Percentiles rank a stretch among this genome's conserved stretches.
Conservation (phyloP, 2,329 filamentous ascomycete species). For the Westerdykella ornata region DNA sequence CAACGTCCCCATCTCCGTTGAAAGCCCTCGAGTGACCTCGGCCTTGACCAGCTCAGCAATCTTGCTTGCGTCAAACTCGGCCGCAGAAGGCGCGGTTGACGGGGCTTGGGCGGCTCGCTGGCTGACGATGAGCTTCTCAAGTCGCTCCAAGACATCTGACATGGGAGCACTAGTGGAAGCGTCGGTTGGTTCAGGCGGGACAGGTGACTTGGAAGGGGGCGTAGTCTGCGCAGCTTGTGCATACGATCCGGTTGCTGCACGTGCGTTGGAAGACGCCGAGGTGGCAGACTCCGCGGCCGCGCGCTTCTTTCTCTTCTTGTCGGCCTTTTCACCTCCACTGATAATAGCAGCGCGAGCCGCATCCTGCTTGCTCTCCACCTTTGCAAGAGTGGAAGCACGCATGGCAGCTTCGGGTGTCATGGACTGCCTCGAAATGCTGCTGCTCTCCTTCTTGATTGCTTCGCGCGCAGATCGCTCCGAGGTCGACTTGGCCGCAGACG, state of each 20-base stretch:
- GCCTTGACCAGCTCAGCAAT: constrained; percentile 44
- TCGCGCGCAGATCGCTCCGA: constrained; percentile 35
- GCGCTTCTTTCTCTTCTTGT: constrained; percentile 64
- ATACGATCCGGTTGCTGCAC: constrained; percentile 34
- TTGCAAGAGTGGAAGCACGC: constrained; percentile 38
- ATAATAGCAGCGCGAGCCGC: constrained; percentile 37
- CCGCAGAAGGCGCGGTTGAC: constrained; percentile 10
- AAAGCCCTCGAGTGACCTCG: constrained; percentile 43
- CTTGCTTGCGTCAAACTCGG: constrained; percentile 47
- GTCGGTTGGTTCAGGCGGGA: constrained; percentile 13
- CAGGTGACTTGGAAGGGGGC: constrained; percentile 27
- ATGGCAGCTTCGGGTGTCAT: constrained; percentile 36
- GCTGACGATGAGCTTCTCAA: constrained; percentile 29
- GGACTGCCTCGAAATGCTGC: constrained; percentile 27
- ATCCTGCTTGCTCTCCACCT: constrained; percentile 39
- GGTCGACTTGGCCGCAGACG: constrained; percentile 23
- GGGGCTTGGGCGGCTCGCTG: constrained; percentile 24
- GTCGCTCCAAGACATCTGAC: constrained; percentile 21
- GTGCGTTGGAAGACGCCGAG: constrained; percentile 19
- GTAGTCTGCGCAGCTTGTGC: constrained; percentile 36
- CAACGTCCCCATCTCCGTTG: constrained; percentile 49
- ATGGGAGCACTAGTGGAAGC: constrained; percentile 14
- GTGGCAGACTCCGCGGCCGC: constrained; percentile 40
- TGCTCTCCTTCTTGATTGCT: constrained; percentile 32
- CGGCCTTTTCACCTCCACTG: constrained; percentile 36